Evolutionary conservation across 768 basidiomycete genomes (phyloP), one percentile per base, ranked within the genome.

Genomic region (Boletus reticuloceps): DNA sequence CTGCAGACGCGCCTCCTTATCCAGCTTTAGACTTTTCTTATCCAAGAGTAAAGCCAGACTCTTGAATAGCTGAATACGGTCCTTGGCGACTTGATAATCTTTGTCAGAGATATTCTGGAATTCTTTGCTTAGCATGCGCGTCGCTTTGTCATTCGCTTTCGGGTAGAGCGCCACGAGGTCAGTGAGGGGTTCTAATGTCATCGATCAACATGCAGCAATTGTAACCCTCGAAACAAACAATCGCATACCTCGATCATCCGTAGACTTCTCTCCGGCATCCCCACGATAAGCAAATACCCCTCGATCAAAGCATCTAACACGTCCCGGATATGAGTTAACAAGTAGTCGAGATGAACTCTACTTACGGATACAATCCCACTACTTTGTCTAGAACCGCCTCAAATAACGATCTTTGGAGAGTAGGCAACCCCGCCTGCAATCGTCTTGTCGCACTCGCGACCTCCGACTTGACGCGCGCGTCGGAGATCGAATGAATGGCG

Each of bases 301-400:
- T 0, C 60, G 56, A 9, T 71, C 63, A 45, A 58, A 56, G 34
- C 51, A 55, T 5, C 67, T 69, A 13, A 34, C 1, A 25, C 29
- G 20, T 25, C 12, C 11, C 0, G 34, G 5, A 1, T 14, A 14
- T 51, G 12, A 48, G 48, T 19, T 17, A 5, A 50, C 11, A 17
- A 51, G 25, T 29, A 19, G 27, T 4, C 1, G 9, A 32, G 4
- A 16, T 2, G 32, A n/a, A 1, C 11, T 8, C 0, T 8, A 54
- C 67, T 53, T 53, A 68, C 67, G 67, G 67, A 58, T 69, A 75
- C 6, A 56, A 10, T 14, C 17, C 29, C n/a, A 57, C 12, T 8
- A 22, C 22, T 22, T 22, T 22, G 22, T 22, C 22, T 22, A 22
- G 22, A 22, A 22, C 22, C 22, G 3, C 22, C 22, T 69, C 67